phyloP scores from a whole-genome alignment of 2,329 filamentous ascomycete species.

The Colletotrichum sp. region DNA sequence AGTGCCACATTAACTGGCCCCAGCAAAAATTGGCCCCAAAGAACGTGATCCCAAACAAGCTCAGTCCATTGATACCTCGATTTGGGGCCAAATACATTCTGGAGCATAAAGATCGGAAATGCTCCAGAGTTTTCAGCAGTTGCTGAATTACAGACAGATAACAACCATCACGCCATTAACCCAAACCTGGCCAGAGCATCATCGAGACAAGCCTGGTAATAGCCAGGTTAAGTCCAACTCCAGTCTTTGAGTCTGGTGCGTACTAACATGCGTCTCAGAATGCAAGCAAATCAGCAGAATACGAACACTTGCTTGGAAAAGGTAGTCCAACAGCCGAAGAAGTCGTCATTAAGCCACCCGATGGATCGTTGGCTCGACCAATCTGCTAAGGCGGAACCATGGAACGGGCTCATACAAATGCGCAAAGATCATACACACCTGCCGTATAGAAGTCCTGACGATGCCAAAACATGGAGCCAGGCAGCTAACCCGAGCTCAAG shows the following conservation, averaged over 20 bases:
- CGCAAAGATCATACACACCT: neutral
- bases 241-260: neutral
- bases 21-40: neutral
- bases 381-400: neutral
- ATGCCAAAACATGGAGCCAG: neutral
- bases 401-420: neutral
- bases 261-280: neutral
- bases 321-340: neutral
- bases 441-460: neutral
- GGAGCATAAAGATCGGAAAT: neutral
- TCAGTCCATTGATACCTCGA: neutral
- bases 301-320: neutral
- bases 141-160: neutral
- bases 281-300: neutral
- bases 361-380: neutral
- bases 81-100: neutral
- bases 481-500: neutral
- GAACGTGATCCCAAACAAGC: neutral
- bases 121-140: neutral
- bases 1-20: neutral
- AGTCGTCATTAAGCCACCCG: neutral
- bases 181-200: neutral
- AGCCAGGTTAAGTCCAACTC: neutral
- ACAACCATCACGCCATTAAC: neutral
- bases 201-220: neutral